Conservation (phyloP, 257 asterid species). For the Nicotiana knightiana region DNA sequence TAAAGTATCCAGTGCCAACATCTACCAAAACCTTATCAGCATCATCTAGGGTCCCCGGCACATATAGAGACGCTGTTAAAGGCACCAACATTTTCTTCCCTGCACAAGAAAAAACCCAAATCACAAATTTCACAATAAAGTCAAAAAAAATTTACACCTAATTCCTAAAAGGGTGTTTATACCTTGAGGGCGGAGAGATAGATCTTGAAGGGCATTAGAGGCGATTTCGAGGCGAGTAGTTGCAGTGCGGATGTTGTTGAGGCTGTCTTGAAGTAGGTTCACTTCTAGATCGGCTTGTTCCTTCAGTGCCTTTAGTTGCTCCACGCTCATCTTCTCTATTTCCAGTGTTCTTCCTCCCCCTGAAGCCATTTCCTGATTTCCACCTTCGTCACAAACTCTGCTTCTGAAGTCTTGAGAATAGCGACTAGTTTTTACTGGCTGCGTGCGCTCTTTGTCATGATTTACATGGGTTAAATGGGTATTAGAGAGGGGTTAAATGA, state of each 20-base stretch:
- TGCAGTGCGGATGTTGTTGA: conserved; percentile 78
- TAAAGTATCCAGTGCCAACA: conserved; percentile 92
- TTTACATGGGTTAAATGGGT: no score
- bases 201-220: conserved; percentile 76
- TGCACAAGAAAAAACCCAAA: conserved; percentile 3
- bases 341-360: conserved; percentile 40
- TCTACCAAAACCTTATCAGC: conserved; percentile 86
- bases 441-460: no score
- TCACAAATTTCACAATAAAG: background rate
- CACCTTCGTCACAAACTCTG: background rate
- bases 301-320: conserved; percentile 68
- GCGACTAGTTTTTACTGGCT: no score
- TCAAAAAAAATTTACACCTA: background rate
- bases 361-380: conserved; percentile 18
- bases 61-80: conserved; percentile 83
- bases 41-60: conserved; percentile 77
- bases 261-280: conserved; percentile 79
- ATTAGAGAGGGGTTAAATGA: no score
- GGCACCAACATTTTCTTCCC: conserved; percentile 93
- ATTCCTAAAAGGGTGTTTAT: background rate
- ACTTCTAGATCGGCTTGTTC: conserved; percentile 84
- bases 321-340: conserved; percentile 65
- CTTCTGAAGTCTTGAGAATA: no score
- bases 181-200: conserved; percentile 81
- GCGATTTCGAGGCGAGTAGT: conserved; percentile 76